phyloP scores from a whole-genome alignment of 2,329 filamentous ascomycete species.

The Exophiala oligosperma region DNA sequence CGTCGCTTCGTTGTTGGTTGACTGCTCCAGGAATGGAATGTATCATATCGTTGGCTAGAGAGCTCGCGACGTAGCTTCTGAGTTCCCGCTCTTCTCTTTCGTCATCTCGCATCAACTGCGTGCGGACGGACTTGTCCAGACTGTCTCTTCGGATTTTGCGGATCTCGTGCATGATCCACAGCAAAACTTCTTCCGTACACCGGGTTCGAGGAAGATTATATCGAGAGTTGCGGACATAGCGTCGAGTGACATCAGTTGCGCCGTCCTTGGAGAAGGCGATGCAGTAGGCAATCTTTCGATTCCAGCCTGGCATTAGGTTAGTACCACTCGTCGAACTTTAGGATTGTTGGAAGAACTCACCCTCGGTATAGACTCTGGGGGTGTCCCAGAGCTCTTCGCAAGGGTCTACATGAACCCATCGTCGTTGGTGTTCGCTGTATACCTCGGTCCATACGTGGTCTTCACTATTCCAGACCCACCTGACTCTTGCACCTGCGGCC shows the following conservation, averaged over 20 bases:
- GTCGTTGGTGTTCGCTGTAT: constrained; percentile 87
- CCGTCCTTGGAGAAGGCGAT: constrained; percentile 94
- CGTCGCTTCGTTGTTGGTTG: constrained; percentile 33
- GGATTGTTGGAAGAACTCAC: constrained; percentile 40
- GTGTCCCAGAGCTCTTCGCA: constrained; percentile 97
- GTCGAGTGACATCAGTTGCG: constrained; percentile 65
- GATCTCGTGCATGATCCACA: constrained; percentile 91
- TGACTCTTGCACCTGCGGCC: constrained; percentile 83
- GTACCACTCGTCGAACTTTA: not conserved
- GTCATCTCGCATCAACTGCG: constrained; percentile 47
- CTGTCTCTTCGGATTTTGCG: constrained; percentile 79
- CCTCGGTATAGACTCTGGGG: constrained; percentile 86
- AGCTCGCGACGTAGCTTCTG: constrained; percentile 45
- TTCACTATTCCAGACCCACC: constrained; percentile 98
- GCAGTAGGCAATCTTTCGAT: constrained; percentile 95
- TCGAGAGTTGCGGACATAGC: constrained; percentile 58
- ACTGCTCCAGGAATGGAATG: constrained; percentile 39
- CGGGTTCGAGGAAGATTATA: constrained; percentile 68
- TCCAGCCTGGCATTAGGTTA: constrained; percentile 63
- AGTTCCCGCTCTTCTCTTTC: constrained; percentile 51
- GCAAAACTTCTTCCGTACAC: constrained; percentile 83
- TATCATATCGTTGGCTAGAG: constrained; percentile 46
- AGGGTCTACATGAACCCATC: constrained; percentile 95
- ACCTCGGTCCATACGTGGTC: constrained; percentile 98
- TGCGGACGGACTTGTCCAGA: constrained; percentile 78